phyloP scores from a whole-genome alignment of 2,329 filamentous ascomycete species.

The Ascochyta clinopodiicola region DNA sequence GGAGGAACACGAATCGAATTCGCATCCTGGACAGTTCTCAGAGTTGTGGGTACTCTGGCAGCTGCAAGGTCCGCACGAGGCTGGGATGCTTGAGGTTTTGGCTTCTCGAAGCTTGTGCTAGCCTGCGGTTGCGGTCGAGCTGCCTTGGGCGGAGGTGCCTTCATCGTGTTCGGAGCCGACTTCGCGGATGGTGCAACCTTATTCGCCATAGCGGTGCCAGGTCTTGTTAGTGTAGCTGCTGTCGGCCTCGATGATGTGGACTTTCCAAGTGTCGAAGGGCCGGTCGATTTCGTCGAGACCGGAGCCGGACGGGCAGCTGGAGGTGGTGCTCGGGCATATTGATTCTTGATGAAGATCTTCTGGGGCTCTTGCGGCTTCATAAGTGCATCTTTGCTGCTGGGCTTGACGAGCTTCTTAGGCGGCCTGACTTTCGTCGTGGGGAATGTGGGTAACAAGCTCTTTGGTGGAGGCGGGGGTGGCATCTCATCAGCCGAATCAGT shows the following conservation, averaged over 20 bases:
- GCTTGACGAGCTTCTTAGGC: constrained; percentile 61
- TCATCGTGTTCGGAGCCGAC: constrained; percentile 29
- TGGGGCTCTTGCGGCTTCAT: constrained; percentile 70
- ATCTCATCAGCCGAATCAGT: constrained; percentile 58
- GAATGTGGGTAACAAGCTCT: constrained; percentile 56
- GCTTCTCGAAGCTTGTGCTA: constrained; percentile 68
- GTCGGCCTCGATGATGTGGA: constrained; percentile 32
- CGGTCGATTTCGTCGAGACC: constrained; percentile 22
- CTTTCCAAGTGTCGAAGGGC: constrained; percentile 34
- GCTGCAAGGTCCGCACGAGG: constrained; percentile 58
- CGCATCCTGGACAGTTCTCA: constrained; percentile 67
- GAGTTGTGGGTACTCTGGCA: constrained; percentile 63
- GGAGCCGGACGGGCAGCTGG: constrained; percentile 63
- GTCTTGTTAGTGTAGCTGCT: constrained; percentile 58
- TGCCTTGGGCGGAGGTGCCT: constrained; percentile 34
- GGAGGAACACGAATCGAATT: constrained; percentile 61
- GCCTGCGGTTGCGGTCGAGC: constrained; percentile 52
- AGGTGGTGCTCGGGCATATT: constrained; percentile 49
- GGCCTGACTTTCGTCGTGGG: constrained; percentile 48
- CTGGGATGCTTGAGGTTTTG: constrained; percentile 47
- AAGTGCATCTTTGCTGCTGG: constrained; percentile 64
- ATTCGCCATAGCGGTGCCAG: constrained; percentile 36
- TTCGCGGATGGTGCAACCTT: constrained; percentile 31
- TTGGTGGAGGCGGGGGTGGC: constrained; percentile 67
- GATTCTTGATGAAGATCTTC: constrained; percentile 65